phyloP scores from a whole-genome alignment of 306 rosid species.

The Malus asiatica region DNA sequence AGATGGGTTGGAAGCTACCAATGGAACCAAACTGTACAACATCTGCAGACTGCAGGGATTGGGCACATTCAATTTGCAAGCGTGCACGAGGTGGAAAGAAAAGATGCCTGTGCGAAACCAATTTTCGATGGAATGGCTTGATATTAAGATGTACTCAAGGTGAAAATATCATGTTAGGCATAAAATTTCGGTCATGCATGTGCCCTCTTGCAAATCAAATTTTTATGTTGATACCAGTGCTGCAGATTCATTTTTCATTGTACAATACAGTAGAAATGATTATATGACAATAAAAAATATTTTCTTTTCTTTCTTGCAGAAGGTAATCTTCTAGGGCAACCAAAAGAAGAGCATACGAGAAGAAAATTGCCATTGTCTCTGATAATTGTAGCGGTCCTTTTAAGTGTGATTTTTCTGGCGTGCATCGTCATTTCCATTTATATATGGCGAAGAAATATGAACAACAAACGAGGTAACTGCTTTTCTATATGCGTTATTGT shows the following conservation, averaged over 20 bases:
- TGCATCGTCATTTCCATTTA: constrained; percentile 19
- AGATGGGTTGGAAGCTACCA: constrained; percentile 45
- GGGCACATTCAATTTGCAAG: constrained; percentile 58
- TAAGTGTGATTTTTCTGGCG: constrained; percentile 23
- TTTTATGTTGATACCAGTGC: no score
- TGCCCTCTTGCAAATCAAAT: not conserved
- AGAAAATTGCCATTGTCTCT: constrained; percentile 7
- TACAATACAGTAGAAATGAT: no score
- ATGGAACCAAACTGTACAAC: constrained; percentile 36
- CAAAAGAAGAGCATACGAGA: not conserved
- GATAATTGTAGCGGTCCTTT: constrained; percentile 16
- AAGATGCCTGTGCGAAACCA: constrained; percentile 40
- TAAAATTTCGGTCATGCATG: not conserved
- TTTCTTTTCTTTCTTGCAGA: not conserved
- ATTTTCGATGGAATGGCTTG: constrained; percentile 36
- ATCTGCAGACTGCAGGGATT: constrained; percentile 33
- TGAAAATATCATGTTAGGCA: constrained; percentile 3
- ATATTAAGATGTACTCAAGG: constrained; percentile 26
- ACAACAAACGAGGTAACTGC: constrained; percentile 37
- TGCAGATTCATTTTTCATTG: no score
- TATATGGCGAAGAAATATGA: constrained; percentile 30
- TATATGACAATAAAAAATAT: no score
- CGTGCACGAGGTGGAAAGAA: constrained; percentile 19
- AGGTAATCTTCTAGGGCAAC: fast-evolving
- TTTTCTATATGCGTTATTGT: not conserved